Percentiles rank a stretch among this genome's conserved stretches.
Conservation (phyloP, 208 protist genomes). For the Angomonas deanei region DNA sequence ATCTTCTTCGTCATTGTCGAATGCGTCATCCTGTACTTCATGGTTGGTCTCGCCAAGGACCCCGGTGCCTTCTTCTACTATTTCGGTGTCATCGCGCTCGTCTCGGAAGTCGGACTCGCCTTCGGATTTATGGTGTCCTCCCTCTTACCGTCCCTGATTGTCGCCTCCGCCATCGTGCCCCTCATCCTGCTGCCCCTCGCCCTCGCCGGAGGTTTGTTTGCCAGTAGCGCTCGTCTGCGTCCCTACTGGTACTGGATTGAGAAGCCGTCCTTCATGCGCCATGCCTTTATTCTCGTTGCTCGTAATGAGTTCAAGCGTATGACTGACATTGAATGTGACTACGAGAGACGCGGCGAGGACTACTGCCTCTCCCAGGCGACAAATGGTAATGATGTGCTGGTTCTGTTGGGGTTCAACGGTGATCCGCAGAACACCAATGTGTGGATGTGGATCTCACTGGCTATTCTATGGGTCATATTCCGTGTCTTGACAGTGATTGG, state of each 20-base stretch:
- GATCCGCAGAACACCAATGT: slow-evolving; percentile 24
- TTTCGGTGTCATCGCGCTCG: slow-evolving; percentile 65
- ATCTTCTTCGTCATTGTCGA: slow-evolving; percentile 71
- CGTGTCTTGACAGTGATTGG: slow-evolving; percentile 42
- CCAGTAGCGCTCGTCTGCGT: slow-evolving; percentile 62
- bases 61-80: slow-evolving; percentile 58
- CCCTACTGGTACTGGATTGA: slow-evolving; percentile 81
- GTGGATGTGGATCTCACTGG: slow-evolving; percentile 18
- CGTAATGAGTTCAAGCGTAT: slow-evolving; percentile 73
- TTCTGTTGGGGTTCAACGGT: slow-evolving; percentile 59
- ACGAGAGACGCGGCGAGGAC: slow-evolving; percentile 35
- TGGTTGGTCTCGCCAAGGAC: slow-evolving; percentile 62
- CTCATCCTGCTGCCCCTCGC: slow-evolving; percentile 67
- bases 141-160: slow-evolving; percentile 58
- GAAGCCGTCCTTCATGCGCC: slow-evolving; percentile 75
- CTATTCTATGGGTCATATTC: slow-evolving; percentile 52
- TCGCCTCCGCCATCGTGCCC: slow-evolving; percentile 70
- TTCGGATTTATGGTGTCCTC: slow-evolving; percentile 74
- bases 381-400: slow-evolving; percentile 56
- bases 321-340: slow-evolving; percentile 37
- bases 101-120: slow-evolving; percentile 50
- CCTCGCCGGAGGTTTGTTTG: slow-evolving; percentile 64
- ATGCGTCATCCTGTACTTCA: slow-evolving; percentile 72
- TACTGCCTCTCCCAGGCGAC: slow-evolving; percentile 36
- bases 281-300: slow-evolving; percentile 67